Evolutionary conservation across 805 yeast genomes (phyloP), one percentile per base, ranked within the genome.

Genomic region (Teunomyces funiuensis): DNA sequence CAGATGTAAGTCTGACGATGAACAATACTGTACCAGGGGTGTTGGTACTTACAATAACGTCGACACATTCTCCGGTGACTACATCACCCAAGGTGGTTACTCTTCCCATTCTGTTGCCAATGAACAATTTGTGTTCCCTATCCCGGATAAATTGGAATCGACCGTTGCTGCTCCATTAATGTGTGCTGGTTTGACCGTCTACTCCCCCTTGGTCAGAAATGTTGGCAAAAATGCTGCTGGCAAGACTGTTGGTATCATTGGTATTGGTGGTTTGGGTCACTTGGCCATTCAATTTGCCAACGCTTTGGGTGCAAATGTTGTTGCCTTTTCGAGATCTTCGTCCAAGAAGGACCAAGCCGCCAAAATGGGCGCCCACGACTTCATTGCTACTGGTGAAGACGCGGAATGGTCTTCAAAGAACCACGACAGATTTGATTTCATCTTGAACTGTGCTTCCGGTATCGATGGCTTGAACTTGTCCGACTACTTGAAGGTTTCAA

Each of bases 101-200:
- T 73, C 87, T n/a, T 73, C 80, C 34, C 80, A 79, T 60, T 72
- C 81, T 30, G 74, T 88, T 49, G 79, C 80, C 37, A 75, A 80
- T 59, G 85, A 82, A 58, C 70, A 73, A 44, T 80, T 80, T 57
- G 83, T 74, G 2, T 73, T 84, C 65, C 79, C 79, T 36, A 75
- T 84, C 44, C 90, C 91, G 33, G 64, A 60, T 7, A 44, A 17
- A 29, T 44, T 60, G 50, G 68, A 74, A 27, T 67, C 77, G 33
- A 76, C 71, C 26, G 65, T 70, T 19, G 87, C 80, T 20, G 89
- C 88, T 3, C 89, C 90, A 39, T 65, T 85, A 65, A 64, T 83
- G 66, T 85, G 91, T 69, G 91, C 88, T 42, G 91, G 91, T 41
- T 66, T 82, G 57, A 85, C 91, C 9, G 82, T 79, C 10, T 84